phyloP scores from a whole-genome alignment of 1,284 basidiomycete species.

The Marasmius sp. region DNA sequence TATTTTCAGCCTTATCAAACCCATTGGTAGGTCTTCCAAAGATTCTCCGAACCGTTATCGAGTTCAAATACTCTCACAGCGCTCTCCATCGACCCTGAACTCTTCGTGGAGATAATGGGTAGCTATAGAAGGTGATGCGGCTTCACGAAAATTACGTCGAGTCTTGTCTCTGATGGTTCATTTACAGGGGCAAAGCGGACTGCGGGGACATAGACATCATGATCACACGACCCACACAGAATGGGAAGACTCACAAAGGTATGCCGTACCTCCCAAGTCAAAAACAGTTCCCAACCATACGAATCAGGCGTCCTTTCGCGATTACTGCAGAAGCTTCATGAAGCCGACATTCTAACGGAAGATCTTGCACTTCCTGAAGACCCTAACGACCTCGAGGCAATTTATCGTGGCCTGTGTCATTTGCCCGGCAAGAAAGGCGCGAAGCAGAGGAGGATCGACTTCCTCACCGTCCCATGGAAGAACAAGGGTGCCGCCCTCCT shows the following conservation, averaged over 20 bases:
- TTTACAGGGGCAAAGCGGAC: slow-evolving; percentile 63
- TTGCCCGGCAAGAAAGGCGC: slow-evolving; percentile 37
- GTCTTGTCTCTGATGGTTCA: background rate
- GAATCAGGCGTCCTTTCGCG: slow-evolving; percentile 53
- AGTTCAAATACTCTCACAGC: slow-evolving; percentile 42
- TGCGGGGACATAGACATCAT: slow-evolving; percentile 92
- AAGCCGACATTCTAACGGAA: slow-evolving; percentile 67
- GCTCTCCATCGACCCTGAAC: slow-evolving; percentile 63
- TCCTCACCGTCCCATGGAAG: slow-evolving; percentile 77
- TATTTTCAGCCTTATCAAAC: slow-evolving; percentile 72
- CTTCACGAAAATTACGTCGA: slow-evolving; percentile 3
- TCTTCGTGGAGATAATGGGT: slow-evolving; percentile 87
- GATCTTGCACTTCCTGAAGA: slow-evolving; percentile 71
- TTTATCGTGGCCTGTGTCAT: slow-evolving; percentile 80
- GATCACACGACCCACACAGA: slow-evolving; percentile 71
- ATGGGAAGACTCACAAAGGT: slow-evolving; percentile 76
- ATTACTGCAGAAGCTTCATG: slow-evolving; percentile 60
- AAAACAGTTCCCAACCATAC: background rate
- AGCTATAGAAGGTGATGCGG: slow-evolving; percentile 68
- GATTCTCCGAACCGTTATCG: background rate
- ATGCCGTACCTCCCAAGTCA: background rate
- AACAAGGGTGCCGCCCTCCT: slow-evolving; percentile 81
- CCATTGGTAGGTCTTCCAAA: slow-evolving; percentile 48
- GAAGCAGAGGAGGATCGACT: slow-evolving; percentile 76
- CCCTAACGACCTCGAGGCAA: slow-evolving; percentile 63